These are phyloP conservation scores for Tylopilus sp. DNA, from an alignment of 768 basidiomycete species.

Conservation along the genomic window DNA sequence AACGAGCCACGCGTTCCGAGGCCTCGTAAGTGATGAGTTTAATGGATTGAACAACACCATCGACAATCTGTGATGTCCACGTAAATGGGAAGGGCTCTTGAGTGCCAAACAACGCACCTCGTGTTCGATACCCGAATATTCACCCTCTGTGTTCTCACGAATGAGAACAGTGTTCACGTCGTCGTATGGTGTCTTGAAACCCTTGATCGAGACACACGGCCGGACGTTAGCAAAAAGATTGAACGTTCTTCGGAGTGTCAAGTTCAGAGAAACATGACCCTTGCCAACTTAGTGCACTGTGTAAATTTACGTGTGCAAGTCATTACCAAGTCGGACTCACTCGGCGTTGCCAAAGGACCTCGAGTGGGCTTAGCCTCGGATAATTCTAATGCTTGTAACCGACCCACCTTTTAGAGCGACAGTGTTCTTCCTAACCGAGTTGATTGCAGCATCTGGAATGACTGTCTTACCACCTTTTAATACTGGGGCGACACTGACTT, in stretches of 20 bases:
- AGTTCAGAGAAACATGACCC: conserved; percentile 96
- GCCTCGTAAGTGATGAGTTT: conserved; percentile 99
- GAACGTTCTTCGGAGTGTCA: conserved; percentile 96
- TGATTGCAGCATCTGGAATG: conserved; percentile 89
- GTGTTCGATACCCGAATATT: conserved; percentile 99
- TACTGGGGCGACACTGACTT: conserved; percentile 93
- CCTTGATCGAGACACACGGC: conserved; percentile 92
- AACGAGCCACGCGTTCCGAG: conserved; percentile 96
- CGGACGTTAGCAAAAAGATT: conserved; percentile 98
- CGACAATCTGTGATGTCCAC: conserved; percentile 62
- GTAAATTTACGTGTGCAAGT: conserved; percentile 12
- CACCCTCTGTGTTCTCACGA: conserved; percentile 99
- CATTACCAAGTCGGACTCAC: conserved; percentile 46
- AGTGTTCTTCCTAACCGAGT: conserved; percentile 93
- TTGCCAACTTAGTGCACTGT: conserved; percentile 74
- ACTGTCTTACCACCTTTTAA: conserved; percentile 95
- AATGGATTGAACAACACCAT: conserved; percentile 98
- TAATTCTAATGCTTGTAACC: background rate
- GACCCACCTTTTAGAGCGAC: conserved; percentile 90
- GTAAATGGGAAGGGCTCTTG: conserved; percentile 10
- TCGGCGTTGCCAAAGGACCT: conserved; percentile 97
- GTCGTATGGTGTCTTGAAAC: conserved; percentile 98
- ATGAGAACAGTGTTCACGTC: conserved; percentile 98
- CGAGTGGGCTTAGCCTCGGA: conserved; percentile 8
- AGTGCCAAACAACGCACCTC: conserved; percentile 53